phyloP scores from a whole-genome alignment of 208 protist genomes.

The Tetramitus jugosus region DNA sequence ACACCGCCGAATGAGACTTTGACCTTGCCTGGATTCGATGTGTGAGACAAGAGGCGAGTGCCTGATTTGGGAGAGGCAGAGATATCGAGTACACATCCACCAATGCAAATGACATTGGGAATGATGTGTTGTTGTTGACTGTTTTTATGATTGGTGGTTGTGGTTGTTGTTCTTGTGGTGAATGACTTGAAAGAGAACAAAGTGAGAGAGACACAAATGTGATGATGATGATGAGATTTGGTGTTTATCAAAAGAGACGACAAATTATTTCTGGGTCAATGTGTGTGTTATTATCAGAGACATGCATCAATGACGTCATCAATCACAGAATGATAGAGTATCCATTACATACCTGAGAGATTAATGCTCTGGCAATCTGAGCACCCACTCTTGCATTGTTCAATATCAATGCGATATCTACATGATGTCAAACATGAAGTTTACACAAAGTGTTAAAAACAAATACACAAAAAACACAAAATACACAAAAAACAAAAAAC shows the following conservation, averaged over 20 bases:
- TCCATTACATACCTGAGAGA: not conserved
- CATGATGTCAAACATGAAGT: not conserved
- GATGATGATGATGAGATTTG: too few species aligned
- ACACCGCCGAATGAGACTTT: not conserved
- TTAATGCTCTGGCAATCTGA: slow-evolving; percentile 42
- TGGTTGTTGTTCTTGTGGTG: too few species aligned
- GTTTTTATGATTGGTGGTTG: not conserved
- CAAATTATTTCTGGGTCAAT: too few species aligned
- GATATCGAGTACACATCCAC: not conserved
- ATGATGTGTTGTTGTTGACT: not conserved
- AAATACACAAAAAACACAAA: too few species aligned
- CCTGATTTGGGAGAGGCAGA: not conserved
- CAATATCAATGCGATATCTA: slow-evolving; percentile 54
- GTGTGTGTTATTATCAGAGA: too few species aligned
- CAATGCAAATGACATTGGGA: not conserved
- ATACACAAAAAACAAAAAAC: too few species aligned
- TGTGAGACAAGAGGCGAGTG: not conserved
- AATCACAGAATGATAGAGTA: not conserved
- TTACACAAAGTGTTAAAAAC: not conserved
- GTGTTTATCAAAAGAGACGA: too few species aligned
- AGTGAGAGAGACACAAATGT: too few species aligned
- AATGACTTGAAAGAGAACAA: too few species aligned
- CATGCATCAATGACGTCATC: too few species aligned
- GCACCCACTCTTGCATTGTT: slow-evolving; percentile 60
- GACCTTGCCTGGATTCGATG: not conserved